Base-by-base conservation (phyloP, 2,329 filamentous ascomycete species). In the Arthrobotrys megalospora region DNA sequence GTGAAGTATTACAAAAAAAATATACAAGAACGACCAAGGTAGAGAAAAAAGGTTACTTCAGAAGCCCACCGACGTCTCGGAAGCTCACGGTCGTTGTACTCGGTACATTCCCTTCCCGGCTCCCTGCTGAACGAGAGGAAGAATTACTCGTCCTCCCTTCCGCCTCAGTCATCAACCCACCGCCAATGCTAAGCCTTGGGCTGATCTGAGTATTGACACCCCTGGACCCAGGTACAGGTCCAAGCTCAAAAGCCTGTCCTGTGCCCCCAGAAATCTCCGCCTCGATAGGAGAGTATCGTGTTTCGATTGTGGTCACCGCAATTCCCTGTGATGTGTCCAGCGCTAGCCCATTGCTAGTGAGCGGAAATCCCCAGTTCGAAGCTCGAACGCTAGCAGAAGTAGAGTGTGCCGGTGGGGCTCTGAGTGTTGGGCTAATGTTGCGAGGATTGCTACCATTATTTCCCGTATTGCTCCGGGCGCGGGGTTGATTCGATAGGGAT, bases 351-450 rank as follows among this genome's bases (percentile, higher is more conserved):
- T 65, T 77, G 14, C 60, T 72, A 4, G 36, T 64, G 6, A 78
- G 28, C 1, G 76, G 76, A 48, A 79, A 79, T 28, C 76, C 76
- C 76, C 76, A 79, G 34, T 79, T 79, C 7, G 76, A 79, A 36
- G 64, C 65, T 41, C 66, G 43, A 14, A 69, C 72, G 21, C 55
- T 75, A 11, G 70, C 63, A 16, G 70, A 75, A n/a, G 70, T 75
- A 5, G 70, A 75, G 14, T 75, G 70, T n/a, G 63, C 53, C 10
- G 75, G 75, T 21, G 75, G 67, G n/a, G 43, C 14, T 32, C 58
- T 52, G 3, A 50, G 45, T 34, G 75, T 55, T 21, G 67, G 66
- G 28, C 66, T 78, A 7, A 66, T 16, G 1, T 52, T 67, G 21
- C 60, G 69, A 28, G 41, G 55, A 21, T 7, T 58, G 14, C 45